Base-by-base conservation (phyloP, 345 rosid species). In the Arabis alpina region DNA sequence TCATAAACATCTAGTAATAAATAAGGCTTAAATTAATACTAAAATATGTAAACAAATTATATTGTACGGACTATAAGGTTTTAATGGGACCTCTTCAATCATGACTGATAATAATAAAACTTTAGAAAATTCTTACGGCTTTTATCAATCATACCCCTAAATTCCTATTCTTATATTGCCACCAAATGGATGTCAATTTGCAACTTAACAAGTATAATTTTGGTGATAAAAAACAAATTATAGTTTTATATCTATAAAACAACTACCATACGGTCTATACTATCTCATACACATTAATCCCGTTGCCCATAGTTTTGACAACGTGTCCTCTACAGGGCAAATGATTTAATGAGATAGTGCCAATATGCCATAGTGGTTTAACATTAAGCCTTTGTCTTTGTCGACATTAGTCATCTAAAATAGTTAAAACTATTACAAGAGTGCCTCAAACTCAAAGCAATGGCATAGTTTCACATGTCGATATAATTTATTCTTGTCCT, bases 381-480 rank as follows among this genome's bases (percentile, higher is more conserved):
- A 27, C 36, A 25, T 49, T 19, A 12, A 48, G 10, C 13, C n/a
- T 16, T 50, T 9, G 53, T 32, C 68, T 61, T 53, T 54, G 30
- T 62, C 63, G 70, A 62, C 43, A 63, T 54, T 54, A 54, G 56
- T 63, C 76, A 15, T 45, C 64, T 45, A 55, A 63, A 25, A 72
- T 44, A 45, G 23, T 25, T 45, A 14, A 71, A 65, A 58, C 3
- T 65, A 56, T 73, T 49, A 56, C 66, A 56, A 44, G 68, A 53
- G 66, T 51, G 77, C 42, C 12, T 40, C 68, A 39, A 73, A 49
- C 71, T 66, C 68, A 66, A 74, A 66, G 42, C 43, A 61, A 40
- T 58, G 25, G 25, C 54, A 19, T 60, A 66, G 56, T 59, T 36
- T 51, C 72, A 14, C 67, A 50, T 57, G 77, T 65, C 45, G 72